Base-by-base conservation (phyloP, 2,329 filamentous ascomycete species). In the Ilyonectria robusta region DNA sequence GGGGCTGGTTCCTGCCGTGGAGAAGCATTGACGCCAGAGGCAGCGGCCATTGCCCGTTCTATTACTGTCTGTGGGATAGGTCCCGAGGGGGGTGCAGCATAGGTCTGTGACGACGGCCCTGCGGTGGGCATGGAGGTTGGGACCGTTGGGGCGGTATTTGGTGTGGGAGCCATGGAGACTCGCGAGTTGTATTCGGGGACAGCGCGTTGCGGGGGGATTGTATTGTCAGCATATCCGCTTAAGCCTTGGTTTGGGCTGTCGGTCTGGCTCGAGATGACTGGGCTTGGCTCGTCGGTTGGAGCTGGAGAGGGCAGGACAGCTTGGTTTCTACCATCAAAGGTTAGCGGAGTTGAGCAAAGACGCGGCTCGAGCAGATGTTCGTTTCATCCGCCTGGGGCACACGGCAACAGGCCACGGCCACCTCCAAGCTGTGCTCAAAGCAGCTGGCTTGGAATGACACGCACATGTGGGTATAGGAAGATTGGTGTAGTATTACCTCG, bases 231-330 rank as follows among this genome's bases (percentile, higher is more conserved):
- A 48, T 65, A 54, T 53, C 58, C 51, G 55, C 62, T 70, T 62
- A 67, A 55, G 40, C 57, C 63, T 23, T 65, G 57, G 70, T 75
- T 72, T 68, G 83, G 75, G 73, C 80, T 81, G 65, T 82, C 76
- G 75, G 73, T 67, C 70, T 76, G 56, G 62, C 72, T 78, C 66
- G 80, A 75, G 63, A 79, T 66, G 68, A 77, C 77, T 26, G 87
- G 86, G 73, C 86, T 89, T 17, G 84, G 81, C 67, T 91, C 88
- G 70, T 92, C 87, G 75, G 89, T 92, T 11, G 88, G 86, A 13
- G 89, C 86, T 35, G 91, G 89, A 15, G 91, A 91, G 7, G 89
- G 88, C 56, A 92, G 83, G 21, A 87, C 81, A 37, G 79, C 72
- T 65, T 77, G 70, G 21, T 54, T 31, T 71, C 74, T 76, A 46